These are phyloP conservation scores for Phytopythium kandeliae DNA, from an alignment of 352 stramenopile species.

Conservation along the genomic window DNA sequence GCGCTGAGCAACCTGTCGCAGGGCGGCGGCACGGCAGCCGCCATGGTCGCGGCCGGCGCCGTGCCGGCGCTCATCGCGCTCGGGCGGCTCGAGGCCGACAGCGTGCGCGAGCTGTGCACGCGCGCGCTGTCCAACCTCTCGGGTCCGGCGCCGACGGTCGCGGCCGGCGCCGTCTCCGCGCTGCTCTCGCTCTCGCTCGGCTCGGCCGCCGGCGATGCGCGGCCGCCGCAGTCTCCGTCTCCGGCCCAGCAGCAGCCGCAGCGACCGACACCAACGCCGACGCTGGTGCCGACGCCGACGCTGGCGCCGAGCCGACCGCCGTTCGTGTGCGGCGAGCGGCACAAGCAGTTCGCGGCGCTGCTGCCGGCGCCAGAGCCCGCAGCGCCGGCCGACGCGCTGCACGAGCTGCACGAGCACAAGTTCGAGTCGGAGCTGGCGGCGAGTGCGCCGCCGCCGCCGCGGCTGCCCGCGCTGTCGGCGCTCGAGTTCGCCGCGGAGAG, in stretches of 20 bases:
- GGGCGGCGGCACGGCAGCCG: constrained; percentile 29
- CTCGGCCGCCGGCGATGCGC: no score
- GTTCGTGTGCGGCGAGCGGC: constrained; percentile 30
- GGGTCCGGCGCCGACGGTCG: constrained; percentile 54
- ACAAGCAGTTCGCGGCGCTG: constrained; percentile 29
- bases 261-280: no score
- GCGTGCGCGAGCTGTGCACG: constrained; percentile 63
- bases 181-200: constrained; percentile 48
- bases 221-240: no score
- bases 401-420: constrained; percentile 26
- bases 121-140: constrained; percentile 70
- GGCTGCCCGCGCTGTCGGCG: constrained; percentile 36
- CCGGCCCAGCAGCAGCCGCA: no score
- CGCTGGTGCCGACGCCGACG: not conserved
- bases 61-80: constrained; percentile 64
- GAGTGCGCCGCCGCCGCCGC: constrained; percentile 45
- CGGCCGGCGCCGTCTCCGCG: constrained; percentile 56
- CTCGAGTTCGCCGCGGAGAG: constrained; percentile 20
- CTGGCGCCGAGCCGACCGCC: constrained; percentile 30
- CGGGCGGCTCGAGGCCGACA: constrained; percentile 49
- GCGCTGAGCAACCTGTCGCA: constrained; percentile 60
- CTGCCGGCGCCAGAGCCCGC: constrained; percentile 29
- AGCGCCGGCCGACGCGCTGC: constrained; percentile 9
- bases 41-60: constrained; percentile 59
- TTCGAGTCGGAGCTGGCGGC: constrained; percentile 44